phyloP scores from a whole-genome alignment of 1,284 basidiomycete species.

The Cryptococcus wingfieldii region DNA sequence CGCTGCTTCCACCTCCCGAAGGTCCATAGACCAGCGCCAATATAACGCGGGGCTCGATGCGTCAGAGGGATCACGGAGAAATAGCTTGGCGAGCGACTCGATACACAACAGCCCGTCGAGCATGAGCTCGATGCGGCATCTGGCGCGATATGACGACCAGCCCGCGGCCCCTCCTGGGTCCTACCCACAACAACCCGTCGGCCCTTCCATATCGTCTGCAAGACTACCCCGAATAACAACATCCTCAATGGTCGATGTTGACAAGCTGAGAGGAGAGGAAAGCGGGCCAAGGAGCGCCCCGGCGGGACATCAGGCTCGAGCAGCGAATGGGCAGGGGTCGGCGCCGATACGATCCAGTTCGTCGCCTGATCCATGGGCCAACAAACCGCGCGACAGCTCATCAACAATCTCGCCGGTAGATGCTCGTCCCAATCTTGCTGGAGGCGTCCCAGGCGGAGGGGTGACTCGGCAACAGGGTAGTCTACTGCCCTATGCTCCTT shows the following conservation, averaged over 20 bases:
- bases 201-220: conserved; percentile 4
- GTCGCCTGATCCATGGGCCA: conserved; percentile 32
- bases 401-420: conserved; percentile 29
- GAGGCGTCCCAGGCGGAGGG: neutral
- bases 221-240: conserved; percentile 26
- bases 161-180: neutral
- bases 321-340: conserved; percentile 7
- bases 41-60: neutral
- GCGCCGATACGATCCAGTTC: conserved; percentile 35
- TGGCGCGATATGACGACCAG: neutral
- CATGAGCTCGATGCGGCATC: conserved; percentile 19
- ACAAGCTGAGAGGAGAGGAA: conserved; percentile 2
- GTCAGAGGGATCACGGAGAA: conserved; percentile 16
- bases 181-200: conserved; percentile 1
- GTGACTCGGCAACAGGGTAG: neutral
- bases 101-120: conserved; percentile 27
- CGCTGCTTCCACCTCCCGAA: neutral
- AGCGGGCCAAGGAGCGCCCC: conserved; percentile 30
- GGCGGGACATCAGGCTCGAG: conserved; percentile 5
- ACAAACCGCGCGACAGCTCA: conserved; percentile 13
- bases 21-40: conserved; percentile 12
- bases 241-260: conserved; percentile 11
- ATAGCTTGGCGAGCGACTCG: conserved; percentile 14
- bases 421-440: conserved; percentile 15
- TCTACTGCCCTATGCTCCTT: neutral